Conservation (phyloP, 352 stramenopile species). For the Peronospora belbahrii region DNA sequence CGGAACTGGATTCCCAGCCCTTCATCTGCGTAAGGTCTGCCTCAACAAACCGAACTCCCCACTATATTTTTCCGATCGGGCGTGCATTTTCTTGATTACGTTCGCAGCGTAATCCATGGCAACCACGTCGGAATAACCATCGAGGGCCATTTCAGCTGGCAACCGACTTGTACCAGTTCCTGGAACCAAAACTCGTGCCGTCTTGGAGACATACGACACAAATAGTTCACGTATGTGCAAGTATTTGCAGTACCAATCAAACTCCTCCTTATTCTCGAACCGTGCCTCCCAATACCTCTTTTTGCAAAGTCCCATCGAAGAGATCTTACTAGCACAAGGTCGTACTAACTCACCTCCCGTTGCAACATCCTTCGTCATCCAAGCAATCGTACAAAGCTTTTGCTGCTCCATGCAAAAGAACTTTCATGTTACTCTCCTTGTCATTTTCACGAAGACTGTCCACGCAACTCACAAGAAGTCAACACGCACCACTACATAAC, state of each 20-base stretch:
- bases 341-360: constrained; percentile 29
- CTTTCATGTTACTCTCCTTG: constrained; percentile 32
- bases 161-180: constrained; percentile 45
- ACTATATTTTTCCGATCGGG: constrained; percentile 23
- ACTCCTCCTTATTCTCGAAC: constrained; percentile 44
- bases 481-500: no score
- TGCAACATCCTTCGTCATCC: constrained; percentile 27
- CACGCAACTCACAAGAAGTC: neutral
- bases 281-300: constrained; percentile 51
- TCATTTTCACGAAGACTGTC: constrained; percentile 32
- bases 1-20: constrained; percentile 24
- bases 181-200: constrained; percentile 25
- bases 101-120: constrained; percentile 50
- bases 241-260: constrained; percentile 57
- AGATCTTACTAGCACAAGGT: constrained; percentile 43
- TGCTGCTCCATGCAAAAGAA: constrained; percentile 45
- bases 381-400: constrained; percentile 40
- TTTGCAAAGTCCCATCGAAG: constrained; percentile 48
- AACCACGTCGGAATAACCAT: constrained; percentile 38
- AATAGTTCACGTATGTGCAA: constrained; percentile 34
- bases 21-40: constrained; percentile 43
- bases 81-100: constrained; percentile 45
- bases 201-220: constrained; percentile 26
- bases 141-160: constrained; percentile 37
- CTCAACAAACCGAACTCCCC: constrained; percentile 33